These are phyloP conservation scores for Podila verticillata DNA, from an alignment of 192 early-diverging fungal genomes.

Conservation along the genomic window DNA sequence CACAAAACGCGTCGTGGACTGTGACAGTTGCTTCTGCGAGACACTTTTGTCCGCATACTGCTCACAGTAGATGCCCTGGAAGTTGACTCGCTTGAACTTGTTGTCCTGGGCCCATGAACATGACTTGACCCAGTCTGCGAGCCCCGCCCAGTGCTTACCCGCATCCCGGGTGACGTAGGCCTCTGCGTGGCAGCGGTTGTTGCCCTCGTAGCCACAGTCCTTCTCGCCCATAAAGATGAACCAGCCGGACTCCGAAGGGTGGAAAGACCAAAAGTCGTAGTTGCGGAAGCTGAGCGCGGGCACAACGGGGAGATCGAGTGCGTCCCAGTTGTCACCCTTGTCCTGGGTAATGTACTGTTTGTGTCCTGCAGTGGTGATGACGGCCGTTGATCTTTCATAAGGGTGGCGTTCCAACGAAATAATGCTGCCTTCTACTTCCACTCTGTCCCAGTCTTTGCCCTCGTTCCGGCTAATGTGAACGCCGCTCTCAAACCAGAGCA, in stretches of 20 bases:
- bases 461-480: constrained; percentile 71
- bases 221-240: constrained; percentile 78
- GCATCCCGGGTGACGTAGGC: constrained; percentile 76
- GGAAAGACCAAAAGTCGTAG: constrained; percentile 74
- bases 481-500: constrained; percentile 61
- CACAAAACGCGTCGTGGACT: constrained; percentile 71
- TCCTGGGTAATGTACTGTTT: constrained; percentile 70
- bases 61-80: constrained; percentile 79
- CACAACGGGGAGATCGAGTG: constrained; percentile 63
- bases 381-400: constrained; percentile 65
- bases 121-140: constrained; percentile 75
- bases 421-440: constrained; percentile 50
- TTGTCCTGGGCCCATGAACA: constrained; percentile 76
- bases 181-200: constrained; percentile 71
- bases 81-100: constrained; percentile 59
- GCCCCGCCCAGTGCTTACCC: constrained; percentile 72
- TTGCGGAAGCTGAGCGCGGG: constrained; percentile 69
- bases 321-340: constrained; percentile 62
- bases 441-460: constrained; percentile 66
- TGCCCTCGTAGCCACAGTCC: constrained; percentile 55
- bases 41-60: constrained; percentile 71
- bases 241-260: constrained; percentile 85
- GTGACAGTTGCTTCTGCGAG: constrained; percentile 56
- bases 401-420: constrained; percentile 69
- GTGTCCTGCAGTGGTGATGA: constrained; percentile 64